Evolutionary conservation across 2,329 filamentous ascomycete genomes (phyloP), one percentile per base, ranked within the genome.

Genomic region (Fusarium sulawesiense): DNA sequence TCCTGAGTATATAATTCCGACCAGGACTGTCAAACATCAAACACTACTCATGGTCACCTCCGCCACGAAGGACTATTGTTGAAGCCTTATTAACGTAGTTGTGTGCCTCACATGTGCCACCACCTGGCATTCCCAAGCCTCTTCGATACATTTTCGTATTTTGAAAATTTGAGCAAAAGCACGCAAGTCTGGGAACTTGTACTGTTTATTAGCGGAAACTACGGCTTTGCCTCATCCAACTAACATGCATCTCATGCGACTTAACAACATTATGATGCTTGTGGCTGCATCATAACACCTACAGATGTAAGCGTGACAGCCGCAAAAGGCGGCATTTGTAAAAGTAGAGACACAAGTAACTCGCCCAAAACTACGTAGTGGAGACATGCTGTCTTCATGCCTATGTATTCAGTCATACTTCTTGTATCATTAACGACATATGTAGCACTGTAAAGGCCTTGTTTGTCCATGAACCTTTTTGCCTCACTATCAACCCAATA

Each of bases 111-210:
- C 14, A 27, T 12, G 21, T 11, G 10, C 23, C 18, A 20, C 6
- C 8, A 27, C 12, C 13, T 25, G 7, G 7, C 18, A 40, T 41
- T 7, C 9, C 9, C 37, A 10, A n/a, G 10, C n/a, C 40, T 21
- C 51, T 57, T 14, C 18, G 21, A 18, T 13, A 18, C n/a, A 6
- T 14, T 12, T 21, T 40, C 20, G 25, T 56, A 37, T 20, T 60
- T 60, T 60, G 56, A 60, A 60, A 60, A 60, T 60, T 56, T 27
- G 14, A 37, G 41, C 50, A 41, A 32, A 23, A 60, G 16, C 23
- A 6, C 20, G 12, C 23, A 16, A 7, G 21, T n/a, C 13, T 18
- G 13, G 13, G 4, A 11, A 16, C 4, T 10, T 6, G n/a, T 14
- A 18, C n/a, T 25, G 4, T 25, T 4, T 9, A 47, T 30, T 20